Evolutionary conservation across 2,329 filamentous ascomycete genomes (phyloP), one percentile per base, ranked within the genome.

Genomic region (Knoxdaviesia proteae): DNA sequence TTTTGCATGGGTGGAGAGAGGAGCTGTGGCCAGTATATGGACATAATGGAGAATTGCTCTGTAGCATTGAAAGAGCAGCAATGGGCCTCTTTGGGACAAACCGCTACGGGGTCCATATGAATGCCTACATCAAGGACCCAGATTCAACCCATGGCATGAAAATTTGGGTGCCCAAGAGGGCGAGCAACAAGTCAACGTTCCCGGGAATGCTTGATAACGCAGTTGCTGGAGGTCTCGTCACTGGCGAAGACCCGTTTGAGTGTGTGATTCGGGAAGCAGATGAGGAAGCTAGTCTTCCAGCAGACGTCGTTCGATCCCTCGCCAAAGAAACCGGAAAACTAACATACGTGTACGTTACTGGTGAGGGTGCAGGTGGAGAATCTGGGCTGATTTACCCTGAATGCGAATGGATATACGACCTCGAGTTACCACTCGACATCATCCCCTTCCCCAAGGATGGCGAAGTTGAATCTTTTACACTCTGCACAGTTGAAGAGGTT

Each of bases 191-290:
- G 64, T 74, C 82, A 49, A 94, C 86, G 0, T 98, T 88, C 54
- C 79, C 80, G 0, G 71, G 80, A n/a, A 87, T 94, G 71, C 66
- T 98, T 49, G 90, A 98, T 59, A 98, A 96, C 58, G 86, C 86
- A 1, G 90, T 93, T 6, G 90, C 87, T 0, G 71, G 71, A n/a
- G 71, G 61, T 0, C 77, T 96, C 50, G 77, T 80, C 56, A 82
- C 83, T 0, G 80, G 78, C 9, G 87, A 94, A 57, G 68, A 68
- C 29, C 80, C 83, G 0, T 79, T 86, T 40, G 84, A 88, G 54
- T 84, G 80, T 56, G 62, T 94, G 42, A 69, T 94, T 20, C 74
- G 88, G 43, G 90, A 98, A 60, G 79, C 80, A 3, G 77, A 77
- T 48, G 90, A 98, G 60, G 90, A 98, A 57, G 92, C 90, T 1